Conservation (phyloP, 2,329 filamentous ascomycete species). For the Tolypocladium album region DNA sequence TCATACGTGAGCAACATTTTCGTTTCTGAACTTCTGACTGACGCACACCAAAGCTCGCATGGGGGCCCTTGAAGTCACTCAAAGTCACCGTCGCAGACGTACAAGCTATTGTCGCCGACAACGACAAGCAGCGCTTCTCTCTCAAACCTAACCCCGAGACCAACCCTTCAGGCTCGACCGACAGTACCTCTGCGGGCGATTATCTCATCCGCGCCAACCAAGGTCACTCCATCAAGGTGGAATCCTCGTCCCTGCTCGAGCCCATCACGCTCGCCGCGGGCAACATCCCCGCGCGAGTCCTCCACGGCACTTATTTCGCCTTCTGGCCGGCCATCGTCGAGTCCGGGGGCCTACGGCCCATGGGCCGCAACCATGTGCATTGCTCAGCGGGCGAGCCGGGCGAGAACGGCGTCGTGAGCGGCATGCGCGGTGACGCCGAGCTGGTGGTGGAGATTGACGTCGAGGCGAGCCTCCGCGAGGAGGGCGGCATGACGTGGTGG, state of each 20-base stretch:
- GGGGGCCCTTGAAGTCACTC: slow-evolving; percentile 52
- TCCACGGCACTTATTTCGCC: slow-evolving; percentile 83
- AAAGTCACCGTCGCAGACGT: slow-evolving; percentile 70
- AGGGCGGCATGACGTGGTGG: slow-evolving; percentile 54
- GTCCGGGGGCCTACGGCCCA: slow-evolving; percentile 67
- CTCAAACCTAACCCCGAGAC: slow-evolving; percentile 46
- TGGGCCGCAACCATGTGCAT: slow-evolving; percentile 84
- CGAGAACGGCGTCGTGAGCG: slow-evolving; percentile 51
- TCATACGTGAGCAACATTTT: not conserved
- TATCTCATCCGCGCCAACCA: slow-evolving; percentile 93
- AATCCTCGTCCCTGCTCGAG: slow-evolving; percentile 59
- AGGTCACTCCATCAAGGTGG: slow-evolving; percentile 74
- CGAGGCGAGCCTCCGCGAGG: slow-evolving; percentile 49
- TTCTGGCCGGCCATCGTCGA: slow-evolving; percentile 66
- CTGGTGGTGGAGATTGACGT: slow-evolving; percentile 71
- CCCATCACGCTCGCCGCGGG: slow-evolving; percentile 50
- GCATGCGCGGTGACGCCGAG: slow-evolving; percentile 71
- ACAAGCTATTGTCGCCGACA: slow-evolving; percentile 54
- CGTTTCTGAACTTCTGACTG: slow-evolving; percentile 1
- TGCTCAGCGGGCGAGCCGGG: slow-evolving; percentile 64
- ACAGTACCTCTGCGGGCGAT: slow-evolving; percentile 41
- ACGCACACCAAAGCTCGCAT: slow-evolving; percentile 31
- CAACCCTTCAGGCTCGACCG: slow-evolving; percentile 10
- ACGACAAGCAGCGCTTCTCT: slow-evolving; percentile 86
- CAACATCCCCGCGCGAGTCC: slow-evolving; percentile 54